phyloP scores from a whole-genome alignment of 2,329 filamentous ascomycete genomes.

The Epichloe aotearoae region DNA sequence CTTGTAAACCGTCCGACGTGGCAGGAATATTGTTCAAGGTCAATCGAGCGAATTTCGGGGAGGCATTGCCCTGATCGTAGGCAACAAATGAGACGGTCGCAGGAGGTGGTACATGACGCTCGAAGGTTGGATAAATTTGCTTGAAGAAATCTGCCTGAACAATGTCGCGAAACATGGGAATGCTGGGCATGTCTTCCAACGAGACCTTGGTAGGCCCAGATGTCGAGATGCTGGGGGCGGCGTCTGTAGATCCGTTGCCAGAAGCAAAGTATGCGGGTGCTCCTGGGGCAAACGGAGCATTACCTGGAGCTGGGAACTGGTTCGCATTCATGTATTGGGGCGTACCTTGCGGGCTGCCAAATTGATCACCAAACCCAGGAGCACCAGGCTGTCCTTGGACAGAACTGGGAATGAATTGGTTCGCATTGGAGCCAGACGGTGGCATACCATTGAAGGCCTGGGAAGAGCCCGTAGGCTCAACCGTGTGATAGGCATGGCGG shows the following conservation, averaged over 20 bases:
- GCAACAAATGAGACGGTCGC: conserved; percentile 80
- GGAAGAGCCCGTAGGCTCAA: conserved; percentile 58
- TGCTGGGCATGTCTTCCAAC: conserved; percentile 82
- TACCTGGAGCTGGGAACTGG: conserved; percentile 50
- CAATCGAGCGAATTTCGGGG: conserved; percentile 88
- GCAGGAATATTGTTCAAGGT: conserved; percentile 89
- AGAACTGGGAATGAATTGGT: conserved; percentile 24
- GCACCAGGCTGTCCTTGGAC: conserved; percentile 12
- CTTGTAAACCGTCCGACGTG: conserved; percentile 62
- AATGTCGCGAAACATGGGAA: conserved; percentile 72
- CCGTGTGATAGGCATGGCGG: conserved; percentile 78
- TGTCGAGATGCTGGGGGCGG: conserved; percentile 20
- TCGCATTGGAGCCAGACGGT: conserved; percentile 36
- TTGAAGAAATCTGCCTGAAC: conserved; percentile 73
- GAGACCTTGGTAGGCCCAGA: conserved; percentile 48
- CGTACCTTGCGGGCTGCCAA: conserved; percentile 29
- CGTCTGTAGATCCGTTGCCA: conserved; percentile 13
- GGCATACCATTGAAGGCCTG: conserved; percentile 59
- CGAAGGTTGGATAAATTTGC: conserved; percentile 89
- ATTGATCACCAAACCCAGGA: conserved; percentile 28
- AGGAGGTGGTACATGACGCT: conserved; percentile 82
- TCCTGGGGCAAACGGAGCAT: conserved; percentile 25
- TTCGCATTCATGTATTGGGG: conserved; percentile 26
- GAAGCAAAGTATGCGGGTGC: conserved; percentile 14
- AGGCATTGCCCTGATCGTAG: conserved; percentile 93